phyloP scores from a whole-genome alignment of 768 basidiomycete species.

The Saitozyma sp. region DNA sequence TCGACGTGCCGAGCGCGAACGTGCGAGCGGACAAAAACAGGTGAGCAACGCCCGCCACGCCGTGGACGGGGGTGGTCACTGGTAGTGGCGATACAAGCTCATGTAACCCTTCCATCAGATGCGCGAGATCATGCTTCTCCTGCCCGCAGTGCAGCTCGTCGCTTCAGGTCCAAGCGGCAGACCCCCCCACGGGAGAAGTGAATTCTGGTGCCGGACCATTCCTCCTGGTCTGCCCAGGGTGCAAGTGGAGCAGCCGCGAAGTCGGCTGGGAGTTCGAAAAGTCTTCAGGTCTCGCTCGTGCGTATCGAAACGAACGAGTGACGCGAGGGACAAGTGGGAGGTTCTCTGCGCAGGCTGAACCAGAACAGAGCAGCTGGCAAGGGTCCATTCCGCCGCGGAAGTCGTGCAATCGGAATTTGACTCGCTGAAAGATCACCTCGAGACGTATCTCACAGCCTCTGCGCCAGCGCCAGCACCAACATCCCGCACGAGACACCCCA shows the following conservation, averaged over 20 bases:
- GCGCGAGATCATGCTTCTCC: constrained; percentile 95
- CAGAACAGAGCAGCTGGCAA: constrained; percentile 78
- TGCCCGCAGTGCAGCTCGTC: constrained; percentile 92
- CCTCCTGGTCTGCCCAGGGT: constrained; percentile 85
- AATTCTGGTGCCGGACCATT: constrained; percentile 69
- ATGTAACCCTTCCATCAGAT: constrained; percentile 59
- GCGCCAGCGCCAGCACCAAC: constrained; percentile 8
- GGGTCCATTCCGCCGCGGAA: constrained; percentile 80
- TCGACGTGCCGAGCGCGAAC: constrained; percentile 96
- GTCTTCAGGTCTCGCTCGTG: constrained; percentile 90
- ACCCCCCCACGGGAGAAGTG: constrained; percentile 57
- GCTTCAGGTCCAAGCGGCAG: constrained; percentile 80
- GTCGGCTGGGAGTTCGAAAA: constrained; percentile 94
- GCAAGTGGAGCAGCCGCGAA: constrained; percentile 91
- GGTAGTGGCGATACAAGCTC: constrained; percentile 1
- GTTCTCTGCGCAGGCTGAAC: neutral
- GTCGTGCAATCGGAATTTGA: constrained; percentile 76
- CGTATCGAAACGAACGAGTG: constrained; percentile 33
- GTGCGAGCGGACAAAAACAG: constrained; percentile 98
- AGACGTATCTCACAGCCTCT: constrained; percentile 67
- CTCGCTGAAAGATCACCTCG: constrained; percentile 92
- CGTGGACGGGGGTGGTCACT: too few relatives aligned
- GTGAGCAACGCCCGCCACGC: constrained; percentile 54
- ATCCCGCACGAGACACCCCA: constrained; percentile 12
- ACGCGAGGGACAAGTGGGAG: neutral